Conservation (phyloP, 1,284 basidiomycete species). For the Trichosporon coremiiforme region DNA sequence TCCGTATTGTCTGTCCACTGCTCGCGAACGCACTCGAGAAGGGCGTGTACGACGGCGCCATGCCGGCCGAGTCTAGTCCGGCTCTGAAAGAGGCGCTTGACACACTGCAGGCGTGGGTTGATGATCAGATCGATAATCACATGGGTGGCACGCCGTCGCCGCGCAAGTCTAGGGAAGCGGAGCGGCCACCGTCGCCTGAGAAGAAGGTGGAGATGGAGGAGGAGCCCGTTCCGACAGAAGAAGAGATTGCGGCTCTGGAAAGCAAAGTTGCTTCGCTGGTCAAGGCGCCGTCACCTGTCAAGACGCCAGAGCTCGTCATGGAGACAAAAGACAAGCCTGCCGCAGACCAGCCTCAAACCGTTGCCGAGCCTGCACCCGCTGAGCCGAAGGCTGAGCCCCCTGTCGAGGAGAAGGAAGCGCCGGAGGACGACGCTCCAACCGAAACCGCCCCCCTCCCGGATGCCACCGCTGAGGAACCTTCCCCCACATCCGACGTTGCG, state of each 20-base stretch:
- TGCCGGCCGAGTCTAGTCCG: not conserved
- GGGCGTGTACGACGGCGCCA: conserved; percentile 67
- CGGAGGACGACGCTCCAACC: not conserved
- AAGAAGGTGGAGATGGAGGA: conserved; percentile 8
- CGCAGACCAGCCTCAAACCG: not conserved
- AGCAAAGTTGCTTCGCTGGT: not conserved
- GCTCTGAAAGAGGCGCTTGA: conserved; percentile 31
- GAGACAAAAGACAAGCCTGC: not conserved
- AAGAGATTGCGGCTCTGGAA: not conserved
- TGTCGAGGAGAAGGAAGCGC: not conserved
- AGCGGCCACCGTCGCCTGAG: not conserved
- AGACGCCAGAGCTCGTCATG: conserved; percentile 10
- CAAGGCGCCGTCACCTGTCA: not conserved
- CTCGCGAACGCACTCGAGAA: conserved; percentile 67
- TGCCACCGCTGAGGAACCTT: not conserved
- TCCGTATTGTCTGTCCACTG: conserved; percentile 68
- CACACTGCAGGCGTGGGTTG: conserved; percentile 35
- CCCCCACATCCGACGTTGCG: not conserved
- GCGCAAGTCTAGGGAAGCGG: not conserved
- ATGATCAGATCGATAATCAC: conserved; percentile 27
- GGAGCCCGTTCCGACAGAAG: not conserved
- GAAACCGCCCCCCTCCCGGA: not conserved
- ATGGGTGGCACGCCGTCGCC: conserved; percentile 7
- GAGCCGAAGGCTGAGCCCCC: not conserved
- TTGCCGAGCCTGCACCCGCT: not conserved